Evolutionary conservation across 345 rosid genomes (phyloP).

Genomic region (Fremontodendron californicum): DNA sequence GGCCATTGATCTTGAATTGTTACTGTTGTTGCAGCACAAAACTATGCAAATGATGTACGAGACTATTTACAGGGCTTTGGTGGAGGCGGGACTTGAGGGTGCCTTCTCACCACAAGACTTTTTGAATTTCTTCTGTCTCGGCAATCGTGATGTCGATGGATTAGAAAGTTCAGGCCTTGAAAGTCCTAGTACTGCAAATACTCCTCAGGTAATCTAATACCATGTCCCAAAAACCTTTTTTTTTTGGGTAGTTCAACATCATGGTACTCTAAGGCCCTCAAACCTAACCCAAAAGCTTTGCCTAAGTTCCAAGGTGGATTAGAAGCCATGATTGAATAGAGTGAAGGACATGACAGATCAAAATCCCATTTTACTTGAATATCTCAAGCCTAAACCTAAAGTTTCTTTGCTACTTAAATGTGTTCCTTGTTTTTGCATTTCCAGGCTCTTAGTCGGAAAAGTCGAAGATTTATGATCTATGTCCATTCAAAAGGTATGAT

Average conservation of each 20-base stretch:
- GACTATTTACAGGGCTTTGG: conserved; percentile 78
- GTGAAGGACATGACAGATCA: neutral
- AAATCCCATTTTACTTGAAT: neutral
- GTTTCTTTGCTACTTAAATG: neutral
- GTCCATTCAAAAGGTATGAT: conserved; percentile 98
- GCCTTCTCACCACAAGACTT: conserved; percentile 72
- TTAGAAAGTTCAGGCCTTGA: conserved; percentile 13
- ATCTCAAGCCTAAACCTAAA: neutral
- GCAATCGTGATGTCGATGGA: conserved; percentile 63
- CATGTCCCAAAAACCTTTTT: conserved; percentile 1
- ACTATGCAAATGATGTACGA: conserved; percentile 99
- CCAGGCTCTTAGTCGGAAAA: conserved; percentile 59
- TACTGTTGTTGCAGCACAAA: conserved; percentile 58
- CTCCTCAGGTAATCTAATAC: conserved; percentile 58
- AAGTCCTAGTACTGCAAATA: conserved; percentile 43
- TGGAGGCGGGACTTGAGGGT: conserved; percentile 74
- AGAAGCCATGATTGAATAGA: neutral
- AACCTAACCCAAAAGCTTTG: neutral
- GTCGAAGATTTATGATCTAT: conserved; percentile 83
- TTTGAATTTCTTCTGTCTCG: conserved; percentile 93
- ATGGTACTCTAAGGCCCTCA: conserved; percentile 4
- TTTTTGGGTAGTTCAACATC: conserved; percentile 1
- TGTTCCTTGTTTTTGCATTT: conserved; percentile 12
- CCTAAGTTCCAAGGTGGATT: neutral
- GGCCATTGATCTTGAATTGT: neutral